These are phyloP conservation scores for Diaporthe longicolla DNA, from an alignment of 2,329 filamentous ascomycete genomes.

Conservation along the genomic window DNA sequence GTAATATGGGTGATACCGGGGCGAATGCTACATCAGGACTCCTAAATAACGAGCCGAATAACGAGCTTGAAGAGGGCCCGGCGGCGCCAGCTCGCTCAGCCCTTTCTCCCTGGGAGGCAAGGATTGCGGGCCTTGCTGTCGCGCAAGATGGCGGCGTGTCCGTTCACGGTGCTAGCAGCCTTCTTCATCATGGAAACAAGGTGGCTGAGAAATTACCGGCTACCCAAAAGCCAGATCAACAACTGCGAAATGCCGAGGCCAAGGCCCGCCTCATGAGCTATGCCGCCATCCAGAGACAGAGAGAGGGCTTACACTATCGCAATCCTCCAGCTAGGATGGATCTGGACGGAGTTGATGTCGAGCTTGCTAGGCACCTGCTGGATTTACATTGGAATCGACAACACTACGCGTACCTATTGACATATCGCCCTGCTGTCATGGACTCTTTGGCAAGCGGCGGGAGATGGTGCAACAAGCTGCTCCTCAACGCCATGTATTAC, in stretches of 20 bases:
- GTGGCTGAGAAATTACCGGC: neutral
- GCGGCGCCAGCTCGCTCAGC: neutral
- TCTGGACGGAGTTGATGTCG: neutral
- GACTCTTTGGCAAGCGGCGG: neutral
- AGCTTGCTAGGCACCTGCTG: conserved; percentile 3
- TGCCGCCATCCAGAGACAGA: neutral
- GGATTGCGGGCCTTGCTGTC: neutral
- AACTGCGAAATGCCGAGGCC: neutral
- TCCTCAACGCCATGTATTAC: conserved; percentile 18
- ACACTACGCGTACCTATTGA: conserved; percentile 6
- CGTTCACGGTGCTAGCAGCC: neutral
- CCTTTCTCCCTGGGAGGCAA: conserved; percentile 8
- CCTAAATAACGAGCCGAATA: neutral
- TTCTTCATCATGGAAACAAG: neutral
- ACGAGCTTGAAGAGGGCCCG: neutral
- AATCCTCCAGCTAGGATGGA: neutral
- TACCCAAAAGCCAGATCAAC: neutral
- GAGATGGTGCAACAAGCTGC: conserved; percentile 11
- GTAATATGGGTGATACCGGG: neutral
- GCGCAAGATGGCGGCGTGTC: neutral
- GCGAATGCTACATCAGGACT: neutral
- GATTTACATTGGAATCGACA: conserved; percentile 14
- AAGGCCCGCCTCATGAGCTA: conserved; percentile 12
- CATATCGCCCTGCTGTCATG: conserved; percentile 13
- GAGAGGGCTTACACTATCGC: neutral